Conservation (phyloP, 2,329 filamentous ascomycete species). For the Microsporum canis region DNA sequence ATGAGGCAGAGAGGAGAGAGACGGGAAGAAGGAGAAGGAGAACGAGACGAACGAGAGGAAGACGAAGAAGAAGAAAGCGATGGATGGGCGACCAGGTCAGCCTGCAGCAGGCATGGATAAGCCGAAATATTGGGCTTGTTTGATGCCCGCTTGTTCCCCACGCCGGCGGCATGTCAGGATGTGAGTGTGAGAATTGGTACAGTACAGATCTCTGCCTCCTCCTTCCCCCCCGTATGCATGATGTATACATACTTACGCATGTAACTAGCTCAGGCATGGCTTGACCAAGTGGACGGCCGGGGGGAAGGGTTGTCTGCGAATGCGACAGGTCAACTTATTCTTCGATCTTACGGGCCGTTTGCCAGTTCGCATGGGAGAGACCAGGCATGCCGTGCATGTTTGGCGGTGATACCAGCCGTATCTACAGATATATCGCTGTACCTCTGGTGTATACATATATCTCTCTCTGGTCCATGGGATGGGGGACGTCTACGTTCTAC, state of each 20-base stretch:
- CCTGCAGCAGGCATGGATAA: conserved; percentile 1
- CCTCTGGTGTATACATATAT: too few relatives aligned
- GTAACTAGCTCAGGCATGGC: conserved; percentile 1
- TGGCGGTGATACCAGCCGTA: too few relatives aligned
- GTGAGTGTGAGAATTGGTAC: not conserved
- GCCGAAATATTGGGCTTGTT: not conserved
- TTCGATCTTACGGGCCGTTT: not conserved
- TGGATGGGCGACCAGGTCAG: not conserved
- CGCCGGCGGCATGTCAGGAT: not conserved
- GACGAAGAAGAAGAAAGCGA: not conserved
- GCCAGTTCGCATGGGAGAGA: not conserved
- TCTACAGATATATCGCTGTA: too few relatives aligned
- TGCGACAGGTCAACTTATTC: not conserved
- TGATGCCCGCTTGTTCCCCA: not conserved
- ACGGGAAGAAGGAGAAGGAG: not conserved
- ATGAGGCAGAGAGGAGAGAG: not conserved
- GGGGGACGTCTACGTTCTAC: too few relatives aligned
- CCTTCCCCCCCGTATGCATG: not conserved
- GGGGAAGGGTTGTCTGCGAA: not conserved
- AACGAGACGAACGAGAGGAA: not conserved
- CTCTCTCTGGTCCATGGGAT: too few relatives aligned
- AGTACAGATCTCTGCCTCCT: too few relatives aligned
- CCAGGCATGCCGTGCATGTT: not conserved
- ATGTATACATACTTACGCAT: not conserved
- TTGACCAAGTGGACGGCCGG: not conserved